phyloP scores from a whole-genome alignment of 352 stramenopile genomes.

The Phytophthora cryptogea region DNA sequence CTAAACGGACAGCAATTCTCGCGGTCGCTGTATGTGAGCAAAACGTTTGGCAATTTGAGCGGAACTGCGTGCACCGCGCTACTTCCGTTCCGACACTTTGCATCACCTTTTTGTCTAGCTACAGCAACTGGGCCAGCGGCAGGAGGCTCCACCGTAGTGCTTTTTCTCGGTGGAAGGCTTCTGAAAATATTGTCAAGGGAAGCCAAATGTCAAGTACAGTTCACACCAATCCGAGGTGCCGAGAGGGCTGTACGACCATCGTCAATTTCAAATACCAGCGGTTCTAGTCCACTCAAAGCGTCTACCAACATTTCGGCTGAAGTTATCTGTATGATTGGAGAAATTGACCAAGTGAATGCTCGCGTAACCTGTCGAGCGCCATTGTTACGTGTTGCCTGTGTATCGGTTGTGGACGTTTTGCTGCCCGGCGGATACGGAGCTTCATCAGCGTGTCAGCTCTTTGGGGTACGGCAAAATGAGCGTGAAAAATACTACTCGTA shows the following conservation, averaged over 20 bases:
- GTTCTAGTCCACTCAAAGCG: conserved; percentile 17
- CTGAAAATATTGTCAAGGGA: conserved; percentile 56
- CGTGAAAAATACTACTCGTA: conserved; percentile 70
- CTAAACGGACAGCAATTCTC: conserved; percentile 75
- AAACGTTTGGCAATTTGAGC: conserved; percentile 67
- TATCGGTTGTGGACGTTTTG: conserved; percentile 51
- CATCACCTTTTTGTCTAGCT: conserved; percentile 62
- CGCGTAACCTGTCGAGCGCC: conserved; percentile 61
- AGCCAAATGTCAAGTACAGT: conserved; percentile 63
- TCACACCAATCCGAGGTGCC: conserved; percentile 34
- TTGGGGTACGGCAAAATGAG: conserved; percentile 41
- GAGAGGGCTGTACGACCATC: conserved; percentile 10
- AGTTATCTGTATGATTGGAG: conserved; percentile 40
- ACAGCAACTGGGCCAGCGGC: conserved; percentile 65
- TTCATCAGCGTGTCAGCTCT: conserved; percentile 30
- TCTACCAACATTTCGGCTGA: conserved; percentile 32
- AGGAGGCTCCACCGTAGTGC: conserved; percentile 58
- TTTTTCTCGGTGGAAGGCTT: conserved; percentile 59
- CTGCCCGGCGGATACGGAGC: conserved; percentile 28
- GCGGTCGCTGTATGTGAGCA: conserved; percentile 56
- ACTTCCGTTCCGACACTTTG: conserved; percentile 64
- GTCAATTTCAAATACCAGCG: not conserved
- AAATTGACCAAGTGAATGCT: conserved; percentile 55
- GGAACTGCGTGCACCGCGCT: conserved; percentile 58
- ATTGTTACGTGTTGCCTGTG: conserved; percentile 48